Evolutionary conservation across 1,139 yeast species (phyloP).

Genomic region (Torulaspora globosa): DNA sequence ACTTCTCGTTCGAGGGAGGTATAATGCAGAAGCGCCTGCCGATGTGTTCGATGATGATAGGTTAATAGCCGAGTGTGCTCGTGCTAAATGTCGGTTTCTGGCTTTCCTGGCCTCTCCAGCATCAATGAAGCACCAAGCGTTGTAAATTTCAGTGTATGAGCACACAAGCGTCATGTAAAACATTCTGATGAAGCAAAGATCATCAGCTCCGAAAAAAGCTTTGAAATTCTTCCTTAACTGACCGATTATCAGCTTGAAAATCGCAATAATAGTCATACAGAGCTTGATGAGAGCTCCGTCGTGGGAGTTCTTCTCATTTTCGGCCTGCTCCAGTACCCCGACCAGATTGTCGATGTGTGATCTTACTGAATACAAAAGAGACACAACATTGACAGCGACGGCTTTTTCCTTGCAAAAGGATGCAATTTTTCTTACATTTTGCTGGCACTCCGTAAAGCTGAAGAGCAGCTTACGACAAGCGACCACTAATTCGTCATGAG

Average conservation of each 20-base stretch:
- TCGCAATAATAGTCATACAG: conserved; percentile 39
- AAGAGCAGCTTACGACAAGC: conserved; percentile 56
- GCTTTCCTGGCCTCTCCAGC: conserved; percentile 34
- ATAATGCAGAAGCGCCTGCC: conserved; percentile 11
- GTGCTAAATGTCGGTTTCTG: conserved; percentile 15
- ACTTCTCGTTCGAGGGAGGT: conserved; percentile 25
- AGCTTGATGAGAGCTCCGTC: conserved; percentile 39
- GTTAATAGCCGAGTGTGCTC: conserved; percentile 16
- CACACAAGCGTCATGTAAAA: conserved; percentile 68
- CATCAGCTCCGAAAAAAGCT: conserved; percentile 52
- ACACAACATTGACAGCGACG: conserved; percentile 55
- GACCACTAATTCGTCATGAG: conserved; percentile 42
- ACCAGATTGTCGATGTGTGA: conserved; percentile 57
- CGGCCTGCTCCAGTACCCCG: conserved; percentile 55
- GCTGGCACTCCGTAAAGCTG: conserved; percentile 66
- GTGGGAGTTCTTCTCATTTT: conserved; percentile 40
- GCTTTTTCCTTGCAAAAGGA: conserved; percentile 65
- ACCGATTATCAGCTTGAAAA: conserved; percentile 50
- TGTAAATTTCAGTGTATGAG: conserved; percentile 68
- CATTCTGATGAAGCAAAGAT: conserved; percentile 67
- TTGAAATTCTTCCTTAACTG: conserved; percentile 47
- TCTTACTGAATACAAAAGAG: conserved; percentile 53
- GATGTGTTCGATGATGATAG: conserved; percentile 8
- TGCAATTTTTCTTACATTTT: conserved; percentile 61
- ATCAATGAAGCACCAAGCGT: conserved; percentile 59